Evolutionary conservation across 306 rosid species (phyloP).

Genomic region (Vachellia collinsii): DNA sequence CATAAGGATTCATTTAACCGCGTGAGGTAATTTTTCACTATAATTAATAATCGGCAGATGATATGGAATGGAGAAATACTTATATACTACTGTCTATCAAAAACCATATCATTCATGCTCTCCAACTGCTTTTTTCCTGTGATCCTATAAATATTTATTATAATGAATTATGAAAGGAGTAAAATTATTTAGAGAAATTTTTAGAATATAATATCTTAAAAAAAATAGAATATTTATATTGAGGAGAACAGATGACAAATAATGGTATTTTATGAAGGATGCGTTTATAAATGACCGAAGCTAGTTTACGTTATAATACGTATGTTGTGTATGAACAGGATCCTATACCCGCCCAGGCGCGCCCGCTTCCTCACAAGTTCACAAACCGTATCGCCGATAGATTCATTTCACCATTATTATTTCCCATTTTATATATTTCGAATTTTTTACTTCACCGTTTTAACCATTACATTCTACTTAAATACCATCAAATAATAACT

Average conservation of each 20-base stretch:
- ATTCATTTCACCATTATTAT: background rate
- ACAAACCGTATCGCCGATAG: background rate
- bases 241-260: background rate
- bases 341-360: slow-evolving; percentile 6
- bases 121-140: no score
- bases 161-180: no score
- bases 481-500: background rate
- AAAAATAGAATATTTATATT: no score
- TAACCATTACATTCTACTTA: no score
- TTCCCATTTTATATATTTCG: background rate
- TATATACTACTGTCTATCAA: background rate
- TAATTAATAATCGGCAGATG: background rate
- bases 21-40: no score
- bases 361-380: background rate
- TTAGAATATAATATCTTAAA: no score
- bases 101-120: no score
- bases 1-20: no score
- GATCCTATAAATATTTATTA: no score
- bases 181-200: no score
- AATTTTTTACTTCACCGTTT: background rate
- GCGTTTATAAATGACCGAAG: background rate
- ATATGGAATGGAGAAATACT: background rate
- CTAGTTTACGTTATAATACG: background rate
- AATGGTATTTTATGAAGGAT: background rate
- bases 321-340: background rate